A percentile compares a stretch with the other conserved stretches of the same genome.
These are phyloP conservation scores for Lophiostoma macrostomum DNA, from an alignment of 495 filamentous ascomycete genomes.

Conservation along the genomic window DNA sequence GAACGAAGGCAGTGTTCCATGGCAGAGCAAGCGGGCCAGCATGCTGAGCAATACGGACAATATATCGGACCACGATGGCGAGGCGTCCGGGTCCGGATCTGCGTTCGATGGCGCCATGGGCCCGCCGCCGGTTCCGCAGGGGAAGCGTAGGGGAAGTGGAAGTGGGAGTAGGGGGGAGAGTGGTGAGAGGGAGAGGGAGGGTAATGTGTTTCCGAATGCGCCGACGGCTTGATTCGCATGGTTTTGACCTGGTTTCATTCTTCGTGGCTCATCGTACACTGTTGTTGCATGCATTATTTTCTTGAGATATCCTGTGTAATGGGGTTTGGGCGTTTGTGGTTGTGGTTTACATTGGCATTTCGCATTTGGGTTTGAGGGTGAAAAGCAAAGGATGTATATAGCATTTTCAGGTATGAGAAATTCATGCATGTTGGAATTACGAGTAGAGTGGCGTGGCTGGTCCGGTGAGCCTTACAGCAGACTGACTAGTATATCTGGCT, in stretches of 20 bases:
- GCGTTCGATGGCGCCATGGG: slow-evolving; percentile 9
- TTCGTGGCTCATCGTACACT: too few species aligned
- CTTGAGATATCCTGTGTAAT: neutral
- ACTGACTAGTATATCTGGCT: too few species aligned
- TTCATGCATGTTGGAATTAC: too few species aligned
- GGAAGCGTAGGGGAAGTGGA: slow-evolving; percentile 1
- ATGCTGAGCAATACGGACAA: slow-evolving; percentile 19
- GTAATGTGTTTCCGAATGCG: slow-evolving; percentile 21
- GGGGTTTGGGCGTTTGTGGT: neutral
- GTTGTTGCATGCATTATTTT: too few species aligned
- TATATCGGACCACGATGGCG: slow-evolving; percentile 9
- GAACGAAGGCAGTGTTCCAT: neutral
- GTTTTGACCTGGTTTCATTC: too few species aligned
- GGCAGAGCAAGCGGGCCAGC: slow-evolving; percentile 27
- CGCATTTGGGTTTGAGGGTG: too few species aligned
- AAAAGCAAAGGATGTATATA: too few species aligned
- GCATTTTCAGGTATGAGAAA: too few species aligned
- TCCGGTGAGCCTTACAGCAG: too few species aligned
- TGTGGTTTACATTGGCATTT: too few species aligned
- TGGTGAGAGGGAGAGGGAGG: neutral
- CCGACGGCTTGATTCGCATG: slow-evolving; percentile 9
- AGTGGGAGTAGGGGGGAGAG: neutral
- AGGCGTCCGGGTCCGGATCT: neutral
- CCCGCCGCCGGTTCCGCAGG: neutral
- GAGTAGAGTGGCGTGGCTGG: too few species aligned